phyloP scores from a whole-genome alignment of 352 stramenopile genomes.

The Pythium volutum region DNA sequence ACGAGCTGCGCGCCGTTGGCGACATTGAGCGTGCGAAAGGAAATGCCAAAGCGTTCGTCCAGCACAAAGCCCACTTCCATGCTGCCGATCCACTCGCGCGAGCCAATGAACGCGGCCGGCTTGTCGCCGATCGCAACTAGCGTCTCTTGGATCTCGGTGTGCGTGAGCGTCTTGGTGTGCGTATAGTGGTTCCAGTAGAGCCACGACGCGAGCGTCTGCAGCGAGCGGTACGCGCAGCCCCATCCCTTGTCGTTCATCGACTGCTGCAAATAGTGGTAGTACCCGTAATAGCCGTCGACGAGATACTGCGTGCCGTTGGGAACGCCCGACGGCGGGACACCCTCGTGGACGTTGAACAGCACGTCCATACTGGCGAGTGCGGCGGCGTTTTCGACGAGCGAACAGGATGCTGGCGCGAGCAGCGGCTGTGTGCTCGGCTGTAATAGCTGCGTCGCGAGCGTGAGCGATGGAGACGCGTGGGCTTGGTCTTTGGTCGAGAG shows the following conservation, averaged over 20 bases:
- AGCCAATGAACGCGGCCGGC: constrained; percentile 56
- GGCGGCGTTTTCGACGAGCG: constrained; percentile 34
- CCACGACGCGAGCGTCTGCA: constrained; percentile 86
- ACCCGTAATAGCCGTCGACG: constrained; percentile 75
- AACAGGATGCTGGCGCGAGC: constrained; percentile 38
- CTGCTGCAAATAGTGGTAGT: constrained; percentile 88
- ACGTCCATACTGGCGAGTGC: constrained; percentile 39
- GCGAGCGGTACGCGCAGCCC: constrained; percentile 85
- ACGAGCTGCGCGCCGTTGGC: constrained; percentile 51
- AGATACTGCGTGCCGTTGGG: constrained; percentile 38
- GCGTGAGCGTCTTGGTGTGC: constrained; percentile 33
- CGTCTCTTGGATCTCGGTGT: constrained; percentile 71
- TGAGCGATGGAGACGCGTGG: background rate
- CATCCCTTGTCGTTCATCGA: constrained; percentile 83
- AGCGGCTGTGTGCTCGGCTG: constrained; percentile 43
- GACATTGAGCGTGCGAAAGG: constrained; percentile 65
- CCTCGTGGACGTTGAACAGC: constrained; percentile 71
- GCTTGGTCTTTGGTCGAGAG: constrained; percentile 10
- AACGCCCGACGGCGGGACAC: constrained; percentile 40
- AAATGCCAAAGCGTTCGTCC: constrained; percentile 71
- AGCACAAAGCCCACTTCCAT: constrained; percentile 84
- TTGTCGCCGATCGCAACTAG: constrained; percentile 85
- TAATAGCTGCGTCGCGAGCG: constrained; percentile 27
- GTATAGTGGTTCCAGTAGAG: constrained; percentile 70
- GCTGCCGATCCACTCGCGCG: constrained; percentile 80